Base-by-base conservation (phyloP, 2,329 filamentous ascomycete species). In the Nemania diffusa region DNA sequence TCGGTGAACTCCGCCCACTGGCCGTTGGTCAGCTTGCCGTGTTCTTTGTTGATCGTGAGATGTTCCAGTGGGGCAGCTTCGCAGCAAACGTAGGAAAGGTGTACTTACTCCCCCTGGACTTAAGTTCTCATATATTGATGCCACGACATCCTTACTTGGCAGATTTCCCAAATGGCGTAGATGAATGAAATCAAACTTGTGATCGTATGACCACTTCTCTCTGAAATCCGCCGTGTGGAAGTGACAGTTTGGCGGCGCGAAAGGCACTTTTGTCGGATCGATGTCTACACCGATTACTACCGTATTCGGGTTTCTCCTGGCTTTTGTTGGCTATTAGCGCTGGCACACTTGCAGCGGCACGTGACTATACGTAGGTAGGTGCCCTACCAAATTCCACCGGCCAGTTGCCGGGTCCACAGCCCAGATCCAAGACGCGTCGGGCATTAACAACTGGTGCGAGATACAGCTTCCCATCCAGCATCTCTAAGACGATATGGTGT, bases 1-100 rank as follows among this genome's bases (percentile, higher is more conserved):
- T 80, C 78, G 11, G 75, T 78, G 70, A 79, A 77, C 70, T 80
- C 78, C 27, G 72, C 71, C 72, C 75, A 79, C 68, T 69, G 27
- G n/a, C 46, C 2, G 13, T 32, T 50, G 20, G 34, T 69, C 46
- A 64, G 60, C 29, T 40, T 42, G 0, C 13, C 20, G 24, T 26
- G 32, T 17, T 42, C 1, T 8, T 24, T 13, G 44, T 29, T 22
- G 63, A 66, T 78, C 71, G 7, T 73, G 71, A 7, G 71, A 73
- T 51, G 22, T 46, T 13, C 20, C 24, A 57, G 27, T 9, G 5
- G 7, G 3, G 32, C 26, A 46, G 32, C 13, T 20, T 57, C 22
- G 27, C 9, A 42, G 15, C 2, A 37, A n/a, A n/a, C n/a, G 17
- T 34, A 3, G 13, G 17, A 71, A 67, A 9, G 78, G 69, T 24